Base-by-base conservation (phyloP, 768 basidiomycete species). In the Tephrocybe sp. region DNA sequence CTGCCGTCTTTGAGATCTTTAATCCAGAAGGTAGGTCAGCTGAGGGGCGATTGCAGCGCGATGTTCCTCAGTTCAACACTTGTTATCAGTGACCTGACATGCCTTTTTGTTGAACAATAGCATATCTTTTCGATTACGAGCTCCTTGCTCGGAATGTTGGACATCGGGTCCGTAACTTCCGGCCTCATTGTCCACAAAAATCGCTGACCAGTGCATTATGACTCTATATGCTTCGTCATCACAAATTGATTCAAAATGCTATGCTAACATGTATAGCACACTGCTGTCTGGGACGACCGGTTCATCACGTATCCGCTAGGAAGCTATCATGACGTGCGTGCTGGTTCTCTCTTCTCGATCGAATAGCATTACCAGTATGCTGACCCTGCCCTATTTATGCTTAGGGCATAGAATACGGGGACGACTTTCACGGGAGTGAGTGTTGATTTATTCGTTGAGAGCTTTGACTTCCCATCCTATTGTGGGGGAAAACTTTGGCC, bases 1-100 rank as follows among this genome's bases (percentile, higher is more conserved):
- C 84, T n/a, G 80, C 85, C 18, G 80, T 86, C 15, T 81, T 88
- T 58, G 86, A 90, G 66, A 79, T 88, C 28, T 81, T 89, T 66
- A 74, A 69, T 57, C 85, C 85, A 0, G 68, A 65, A 33, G 85
- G 85, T 51, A 30, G 18, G 52, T 48, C 15, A 12, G n/a, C n/a
- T 9, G 20, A 23, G 28, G 39, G 45, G 41, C 33, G 46, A 48
- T 43, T 24, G 4, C 20, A 45, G 7, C 28, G 51, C 51, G 45
- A 46, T 52, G 14, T 28, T 26, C n/a, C 51, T 39, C 26, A 32
- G 11, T 45, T 47, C 30, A 39, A 34, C 11, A n/a, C n/a, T 44
- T 43, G 17, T 55, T n/a, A 11, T 45, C 12, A n/a, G 25, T 23
- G 48, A 39, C 28, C 21, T 30, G 33, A 17, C 32, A 28, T 44